Evolutionary conservation across 306 rosid genomes (phyloP), one percentile per base, ranked within the genome.

Genomic region (Quercus berberidifolia): DNA sequence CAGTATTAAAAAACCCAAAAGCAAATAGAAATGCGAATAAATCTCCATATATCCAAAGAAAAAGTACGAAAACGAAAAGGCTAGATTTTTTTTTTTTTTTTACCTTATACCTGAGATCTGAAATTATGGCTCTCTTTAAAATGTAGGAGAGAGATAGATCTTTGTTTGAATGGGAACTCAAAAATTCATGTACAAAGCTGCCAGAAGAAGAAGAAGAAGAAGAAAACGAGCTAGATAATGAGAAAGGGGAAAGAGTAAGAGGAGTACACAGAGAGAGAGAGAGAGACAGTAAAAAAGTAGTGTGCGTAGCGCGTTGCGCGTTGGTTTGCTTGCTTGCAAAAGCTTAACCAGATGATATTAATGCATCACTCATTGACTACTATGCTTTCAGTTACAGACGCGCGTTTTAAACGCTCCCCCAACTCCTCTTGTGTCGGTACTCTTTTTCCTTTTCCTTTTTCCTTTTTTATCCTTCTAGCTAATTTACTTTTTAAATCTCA

Each of bases 81-180:
- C 18, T 41, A 23, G 71, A 26, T 26, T 52, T 46, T 21, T 30
- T 41, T 0, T 69, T 38, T 38, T 38, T 38, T 0, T 38, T 73
- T 64, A 85, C 88, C 85, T 74, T 78, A 58, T 51, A 77, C 12
- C 46, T 26, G 81, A 81, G 91, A 88, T 85, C 91, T 85, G 89
- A 63, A 87, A 77, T 52, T 75, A 65, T 41, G 46, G 11, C 19
- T 49, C 74, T 70, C 55, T n/a, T n/a, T 33, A 18, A 73, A 21
- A 30, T 9, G 25, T 63, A 69, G 72, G 4, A 78, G 69, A 71
- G 73, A 74, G 46, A 41, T 41, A 41, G 12, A 41, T 41, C 46
- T 41, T 41, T 82, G 86, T 76, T 82, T 63, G 55, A 57, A 75
- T 38, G 75, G 3, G 74, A 79, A 71, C 83, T 63, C 51, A 25